Percentiles rank a stretch among this genome's conserved stretches.
phyloP scores from a whole-genome alignment of 164 flowering plant species.

The Paratinospora sagittata region DNA sequence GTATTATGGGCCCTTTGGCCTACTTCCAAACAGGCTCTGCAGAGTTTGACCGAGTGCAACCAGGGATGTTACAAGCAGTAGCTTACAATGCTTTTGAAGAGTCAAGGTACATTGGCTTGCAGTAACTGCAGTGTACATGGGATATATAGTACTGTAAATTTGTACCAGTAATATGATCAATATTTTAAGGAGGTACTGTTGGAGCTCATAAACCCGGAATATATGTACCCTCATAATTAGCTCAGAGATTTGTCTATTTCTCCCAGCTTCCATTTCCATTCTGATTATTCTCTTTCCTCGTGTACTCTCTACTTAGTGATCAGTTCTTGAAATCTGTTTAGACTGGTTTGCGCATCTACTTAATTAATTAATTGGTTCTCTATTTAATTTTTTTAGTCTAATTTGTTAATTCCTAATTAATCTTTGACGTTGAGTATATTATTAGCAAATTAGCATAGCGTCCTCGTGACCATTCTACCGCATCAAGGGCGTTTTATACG shows the following conservation, averaged over 20 bases:
- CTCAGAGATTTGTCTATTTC: constrained; percentile 11
- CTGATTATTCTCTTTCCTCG: too few species aligned
- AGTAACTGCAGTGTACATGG: constrained; percentile 15
- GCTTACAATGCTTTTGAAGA: constrained; percentile 23
- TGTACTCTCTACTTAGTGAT: constrained; percentile 4
- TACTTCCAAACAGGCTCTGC: constrained; percentile 26
- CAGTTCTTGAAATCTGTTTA: neutral
- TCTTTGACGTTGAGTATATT: too few species aligned
- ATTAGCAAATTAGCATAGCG: too few species aligned
- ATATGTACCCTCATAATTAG: too few species aligned
- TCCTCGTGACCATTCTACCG: too few species aligned
- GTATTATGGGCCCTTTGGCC: constrained; percentile 29
- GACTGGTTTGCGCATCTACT: neutral
- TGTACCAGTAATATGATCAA: constrained; percentile 9
- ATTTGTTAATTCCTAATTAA: too few species aligned
- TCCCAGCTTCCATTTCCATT: too few species aligned
- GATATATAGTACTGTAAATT: constrained; percentile 22
- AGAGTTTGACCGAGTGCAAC: constrained; percentile 30
- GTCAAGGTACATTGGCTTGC: constrained; percentile 23
- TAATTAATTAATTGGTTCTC: too few species aligned
- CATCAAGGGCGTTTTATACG: neutral
- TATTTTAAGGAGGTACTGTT: constrained; percentile 2
- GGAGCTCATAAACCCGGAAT: constrained; percentile 12
- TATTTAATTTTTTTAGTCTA: neutral
- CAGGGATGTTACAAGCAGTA: constrained; percentile 20